Evolutionary conservation across 148 eudicot species (phyloP).

Genomic region (Dianthus caryophyllus): DNA sequence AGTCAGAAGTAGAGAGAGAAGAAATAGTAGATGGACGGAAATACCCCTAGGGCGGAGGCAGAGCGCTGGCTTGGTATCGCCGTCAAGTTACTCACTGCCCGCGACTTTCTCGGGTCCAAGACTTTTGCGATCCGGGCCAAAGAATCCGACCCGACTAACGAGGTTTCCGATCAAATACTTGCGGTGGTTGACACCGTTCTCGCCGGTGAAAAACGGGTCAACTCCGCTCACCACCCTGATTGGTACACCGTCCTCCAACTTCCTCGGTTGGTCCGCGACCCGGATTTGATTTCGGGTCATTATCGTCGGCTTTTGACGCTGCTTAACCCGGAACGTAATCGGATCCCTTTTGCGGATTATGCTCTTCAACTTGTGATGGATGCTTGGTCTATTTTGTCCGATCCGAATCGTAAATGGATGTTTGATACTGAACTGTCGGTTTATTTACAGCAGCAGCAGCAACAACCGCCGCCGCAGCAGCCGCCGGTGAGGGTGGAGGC

Average conservation of each 20-base stretch:
- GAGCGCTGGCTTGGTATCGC: slow-evolving; percentile 78
- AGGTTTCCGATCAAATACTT: slow-evolving; percentile 56
- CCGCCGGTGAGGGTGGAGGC: slow-evolving; percentile 5
- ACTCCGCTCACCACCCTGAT: slow-evolving; percentile 32
- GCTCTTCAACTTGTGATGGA: slow-evolving; percentile 52
- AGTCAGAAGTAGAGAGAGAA: too few species aligned
- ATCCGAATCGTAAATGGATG: slow-evolving; percentile 50
- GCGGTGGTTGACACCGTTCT: slow-evolving; percentile 73
- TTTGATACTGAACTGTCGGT: slow-evolving; percentile 46
- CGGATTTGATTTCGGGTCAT: slow-evolving; percentile 47
- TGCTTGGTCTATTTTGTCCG: slow-evolving; percentile 71
- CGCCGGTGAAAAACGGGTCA: slow-evolving; percentile 56
- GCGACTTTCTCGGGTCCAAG: slow-evolving; percentile 63
- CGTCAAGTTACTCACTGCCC: slow-evolving; percentile 57
- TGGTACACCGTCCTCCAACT: slow-evolving; percentile 76
- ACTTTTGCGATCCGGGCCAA: slow-evolving; percentile 80
- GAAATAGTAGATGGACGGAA: slow-evolving; percentile 38
- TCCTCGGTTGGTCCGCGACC: slow-evolving; percentile 37
- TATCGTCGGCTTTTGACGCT: slow-evolving; percentile 48
- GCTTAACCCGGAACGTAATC: slow-evolving; percentile 52
- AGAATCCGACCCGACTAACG: slow-evolving; percentile 71
- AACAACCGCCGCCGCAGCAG: slow-evolving; percentile 5
- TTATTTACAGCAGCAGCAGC: slow-evolving; percentile 21
- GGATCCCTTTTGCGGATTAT: slow-evolving; percentile 52
- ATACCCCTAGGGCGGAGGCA: slow-evolving; percentile 56